Conservation (phyloP, 2,329 filamentous ascomycete species). For the Penicillium decumbens region DNA sequence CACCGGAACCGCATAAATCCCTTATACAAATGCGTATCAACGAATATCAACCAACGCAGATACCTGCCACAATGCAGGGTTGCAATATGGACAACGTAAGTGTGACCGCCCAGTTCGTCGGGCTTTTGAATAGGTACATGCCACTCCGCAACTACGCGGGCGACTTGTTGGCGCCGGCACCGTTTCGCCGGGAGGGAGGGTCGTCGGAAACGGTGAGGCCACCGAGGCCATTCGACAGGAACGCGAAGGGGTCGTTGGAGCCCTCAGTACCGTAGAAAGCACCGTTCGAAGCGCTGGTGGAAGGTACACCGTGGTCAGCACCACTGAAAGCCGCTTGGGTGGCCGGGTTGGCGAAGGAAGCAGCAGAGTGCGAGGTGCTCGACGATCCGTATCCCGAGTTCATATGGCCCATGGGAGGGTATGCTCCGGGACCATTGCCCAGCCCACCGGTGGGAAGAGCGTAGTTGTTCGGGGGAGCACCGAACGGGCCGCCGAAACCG, state of each 20-base stretch:
- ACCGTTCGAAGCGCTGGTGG: conserved; percentile 70
- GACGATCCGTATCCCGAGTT: conserved; percentile 75
- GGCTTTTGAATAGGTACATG: conserved; percentile 18
- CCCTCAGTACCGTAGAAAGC: conserved; percentile 59
- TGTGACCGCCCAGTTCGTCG: conserved; percentile 19
- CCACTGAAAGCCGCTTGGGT: conserved; percentile 93
- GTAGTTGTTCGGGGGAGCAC: conserved; percentile 76
- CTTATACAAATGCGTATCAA: conserved; percentile 43
- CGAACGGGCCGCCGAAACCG: conserved; percentile 72
- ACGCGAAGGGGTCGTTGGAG: conserved; percentile 59
- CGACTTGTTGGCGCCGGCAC: conserved; percentile 44
- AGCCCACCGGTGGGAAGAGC: conserved; percentile 75
- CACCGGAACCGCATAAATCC: conserved; percentile 42
- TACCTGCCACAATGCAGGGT: conserved; percentile 35
- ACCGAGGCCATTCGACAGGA: conserved; percentile 58
- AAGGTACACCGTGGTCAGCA: conserved; percentile 73
- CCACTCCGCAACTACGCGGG: conserved; percentile 32
- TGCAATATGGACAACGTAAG: conserved; percentile 37
- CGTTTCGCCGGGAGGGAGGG: conserved; percentile 43
- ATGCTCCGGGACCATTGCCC: conserved; percentile 70
- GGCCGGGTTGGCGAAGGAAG: conserved; percentile 86
- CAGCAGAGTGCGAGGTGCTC: conserved; percentile 73
- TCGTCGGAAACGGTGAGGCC: conserved; percentile 54
- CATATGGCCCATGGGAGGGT: conserved; percentile 63
- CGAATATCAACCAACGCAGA: conserved; percentile 38